phyloP scores from a whole-genome alignment of 306 rosid genomes.

The Sphenostylis stenocarpa region DNA sequence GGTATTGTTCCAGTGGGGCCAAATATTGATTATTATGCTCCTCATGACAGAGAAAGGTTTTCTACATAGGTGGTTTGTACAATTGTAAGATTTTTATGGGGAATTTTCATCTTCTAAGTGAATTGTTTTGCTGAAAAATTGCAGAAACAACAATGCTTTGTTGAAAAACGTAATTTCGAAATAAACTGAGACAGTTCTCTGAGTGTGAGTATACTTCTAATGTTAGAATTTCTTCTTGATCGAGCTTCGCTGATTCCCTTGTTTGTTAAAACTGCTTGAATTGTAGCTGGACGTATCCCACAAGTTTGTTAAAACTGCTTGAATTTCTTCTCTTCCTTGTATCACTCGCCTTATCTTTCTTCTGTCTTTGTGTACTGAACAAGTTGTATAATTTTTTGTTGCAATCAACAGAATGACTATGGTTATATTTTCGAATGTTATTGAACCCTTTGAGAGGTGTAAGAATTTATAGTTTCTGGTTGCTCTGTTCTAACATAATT shows the following conservation, averaged over 20 bases:
- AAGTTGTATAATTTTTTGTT: too few species aligned
- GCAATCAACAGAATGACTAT: too few species aligned
- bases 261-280: background rate
- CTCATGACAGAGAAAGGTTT: constrained; percentile 75
- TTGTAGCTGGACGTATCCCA: background rate
- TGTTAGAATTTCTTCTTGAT: background rate
- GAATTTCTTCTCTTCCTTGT: too few species aligned
- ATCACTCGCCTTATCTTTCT: too few species aligned
- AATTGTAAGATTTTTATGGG: background rate
- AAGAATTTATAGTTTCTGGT: too few species aligned
- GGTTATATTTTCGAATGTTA: too few species aligned
- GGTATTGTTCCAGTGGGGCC: constrained; percentile 81
- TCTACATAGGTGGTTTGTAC: constrained; percentile 42
- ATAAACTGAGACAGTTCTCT: constrained; percentile 24
- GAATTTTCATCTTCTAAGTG: background rate
- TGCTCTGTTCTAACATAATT: too few species aligned
- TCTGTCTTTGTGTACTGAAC: too few species aligned
- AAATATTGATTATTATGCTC: constrained; percentile 60
- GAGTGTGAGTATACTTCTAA: background rate
- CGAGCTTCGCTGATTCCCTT: background rate
- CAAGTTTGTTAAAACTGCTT: too few species aligned
- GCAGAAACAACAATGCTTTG: constrained; percentile 2
- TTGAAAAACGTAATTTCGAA: background rate
- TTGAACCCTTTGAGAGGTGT: too few species aligned
- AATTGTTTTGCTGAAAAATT: constrained; percentile 13